phyloP scores from a whole-genome alignment of 2,329 filamentous ascomycete species.

The Malbranchea zuffiana region DNA sequence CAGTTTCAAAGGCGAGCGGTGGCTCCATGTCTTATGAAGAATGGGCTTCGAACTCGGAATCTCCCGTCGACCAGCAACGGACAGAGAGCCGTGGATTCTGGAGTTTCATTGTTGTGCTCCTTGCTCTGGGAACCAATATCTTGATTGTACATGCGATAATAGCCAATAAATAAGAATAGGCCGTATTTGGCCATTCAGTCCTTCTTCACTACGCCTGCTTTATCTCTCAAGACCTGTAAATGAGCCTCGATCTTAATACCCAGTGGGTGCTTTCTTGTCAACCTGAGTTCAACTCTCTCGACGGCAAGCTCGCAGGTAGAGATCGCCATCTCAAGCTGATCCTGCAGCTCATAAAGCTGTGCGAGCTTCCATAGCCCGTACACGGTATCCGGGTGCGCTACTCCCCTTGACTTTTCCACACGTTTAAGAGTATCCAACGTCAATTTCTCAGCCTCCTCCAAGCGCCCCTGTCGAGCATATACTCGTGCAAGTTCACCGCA shows the following conservation, averaged over 20 bases:
- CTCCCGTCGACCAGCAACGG: no score
- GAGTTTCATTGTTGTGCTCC: no score
- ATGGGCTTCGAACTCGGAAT: no score
- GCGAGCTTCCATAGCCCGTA: conserved; percentile 3
- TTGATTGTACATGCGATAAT: no score
- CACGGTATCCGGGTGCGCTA: conserved; percentile 1
- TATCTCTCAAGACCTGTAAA: background rate
- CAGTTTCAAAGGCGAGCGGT: no score
- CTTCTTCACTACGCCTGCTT: no score
- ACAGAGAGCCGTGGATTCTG: no score
- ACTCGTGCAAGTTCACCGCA: background rate
- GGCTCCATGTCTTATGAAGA: no score
- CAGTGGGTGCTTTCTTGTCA: background rate
- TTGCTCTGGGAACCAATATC: no score
- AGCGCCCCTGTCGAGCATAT: background rate
- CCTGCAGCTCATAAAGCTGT: conserved; percentile 1
- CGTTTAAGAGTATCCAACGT: background rate
- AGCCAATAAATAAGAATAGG: no score
- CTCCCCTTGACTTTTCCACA: conserved; percentile 15
- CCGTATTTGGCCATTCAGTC: no score
- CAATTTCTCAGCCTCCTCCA: conserved; percentile 9
- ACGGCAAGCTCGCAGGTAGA: background rate
- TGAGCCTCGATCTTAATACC: background rate
- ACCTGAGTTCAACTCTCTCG: background rate
- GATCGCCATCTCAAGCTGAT: background rate